Evolutionary conservation across 2,329 filamentous ascomycete genomes (phyloP).

Genomic region (Talaromyces sp.): DNA sequence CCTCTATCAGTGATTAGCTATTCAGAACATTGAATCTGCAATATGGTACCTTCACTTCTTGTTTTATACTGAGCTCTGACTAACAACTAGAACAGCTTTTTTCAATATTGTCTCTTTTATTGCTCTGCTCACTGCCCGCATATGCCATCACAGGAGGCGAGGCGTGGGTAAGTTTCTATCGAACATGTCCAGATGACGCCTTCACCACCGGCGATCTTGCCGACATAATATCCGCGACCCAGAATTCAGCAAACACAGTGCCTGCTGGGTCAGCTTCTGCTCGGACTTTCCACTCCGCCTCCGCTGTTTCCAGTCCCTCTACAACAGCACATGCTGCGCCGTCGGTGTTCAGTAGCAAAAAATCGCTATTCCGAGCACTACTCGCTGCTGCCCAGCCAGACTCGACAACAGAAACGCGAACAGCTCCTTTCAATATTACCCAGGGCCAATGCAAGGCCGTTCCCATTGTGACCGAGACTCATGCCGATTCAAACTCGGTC

Average conservation of each 20-base stretch:
- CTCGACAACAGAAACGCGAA: neutral
- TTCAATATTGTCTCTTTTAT: slow-evolving; percentile 3
- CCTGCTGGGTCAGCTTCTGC: neutral
- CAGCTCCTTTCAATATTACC: slow-evolving; percentile 7
- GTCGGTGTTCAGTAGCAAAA: neutral
- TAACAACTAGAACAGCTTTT: neutral
- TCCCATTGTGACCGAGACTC: slow-evolving; percentile 5
- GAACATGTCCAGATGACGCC: slow-evolving; percentile 5
- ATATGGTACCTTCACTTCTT: neutral
- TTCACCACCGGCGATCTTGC: slow-evolving; percentile 3
- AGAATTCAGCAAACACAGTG: neutral
- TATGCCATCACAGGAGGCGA: slow-evolving; percentile 6
- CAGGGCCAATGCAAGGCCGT: slow-evolving; percentile 9
- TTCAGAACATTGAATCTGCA: neutral
- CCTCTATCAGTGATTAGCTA: neutral
- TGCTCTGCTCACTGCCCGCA: slow-evolving; percentile 4
- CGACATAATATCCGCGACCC: neutral
- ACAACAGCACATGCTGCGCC: neutral
- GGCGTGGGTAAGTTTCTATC: slow-evolving; percentile 12
- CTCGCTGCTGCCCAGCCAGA: slow-evolving; percentile 3
- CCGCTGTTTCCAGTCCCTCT: neutral
- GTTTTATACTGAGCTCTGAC: neutral
- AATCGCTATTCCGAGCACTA: slow-evolving; percentile 7
- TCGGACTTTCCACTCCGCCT: neutral
- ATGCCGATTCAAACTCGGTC: slow-evolving; percentile 9